Conservation (phyloP, 345 rosid species). For the Leavenworthia alabamica region DNA sequence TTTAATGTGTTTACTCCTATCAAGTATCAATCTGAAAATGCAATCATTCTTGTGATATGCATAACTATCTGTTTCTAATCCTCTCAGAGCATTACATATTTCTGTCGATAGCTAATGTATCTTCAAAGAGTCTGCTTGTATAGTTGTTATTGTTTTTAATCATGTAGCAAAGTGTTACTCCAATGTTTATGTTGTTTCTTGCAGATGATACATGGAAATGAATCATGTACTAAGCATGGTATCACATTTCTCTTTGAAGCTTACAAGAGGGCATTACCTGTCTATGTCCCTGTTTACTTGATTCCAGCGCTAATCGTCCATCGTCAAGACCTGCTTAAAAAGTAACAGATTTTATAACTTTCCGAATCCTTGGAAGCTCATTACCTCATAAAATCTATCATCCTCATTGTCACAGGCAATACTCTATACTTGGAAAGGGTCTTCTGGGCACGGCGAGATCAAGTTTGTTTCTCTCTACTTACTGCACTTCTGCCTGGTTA, state of each 20-base stretch:
- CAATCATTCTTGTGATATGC: too few species aligned
- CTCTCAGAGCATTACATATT: too few species aligned
- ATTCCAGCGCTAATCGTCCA: constrained; percentile 89
- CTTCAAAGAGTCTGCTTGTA: too few species aligned
- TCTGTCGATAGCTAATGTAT: too few species aligned
- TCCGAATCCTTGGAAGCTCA: neutral
- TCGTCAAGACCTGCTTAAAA: constrained; percentile 71
- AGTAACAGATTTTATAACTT: too few species aligned
- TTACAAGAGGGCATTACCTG: constrained; percentile 80
- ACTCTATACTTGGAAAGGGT: constrained; percentile 62
- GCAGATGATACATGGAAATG: constrained; percentile 90
- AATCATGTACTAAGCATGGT: constrained; percentile 59
- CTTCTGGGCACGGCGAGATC: constrained; percentile 89
- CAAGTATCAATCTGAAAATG: neutral
- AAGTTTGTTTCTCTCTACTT: constrained; percentile 79
- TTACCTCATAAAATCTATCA: constrained; percentile 1
- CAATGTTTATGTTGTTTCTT: constrained; percentile 22
- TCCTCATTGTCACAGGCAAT: too few species aligned
- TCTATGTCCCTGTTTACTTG: constrained; percentile 91
- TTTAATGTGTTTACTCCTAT: neutral
- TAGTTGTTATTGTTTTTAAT: too few species aligned
- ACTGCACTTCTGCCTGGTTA: constrained; percentile 94
- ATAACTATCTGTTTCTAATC: too few species aligned
- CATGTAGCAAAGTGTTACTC: too few species aligned
- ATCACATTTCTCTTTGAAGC: constrained; percentile 67